Evolutionary conservation across 2,329 filamentous ascomycete genomes (phyloP).

Genomic region (Hymenoscyphus infarciens): DNA sequence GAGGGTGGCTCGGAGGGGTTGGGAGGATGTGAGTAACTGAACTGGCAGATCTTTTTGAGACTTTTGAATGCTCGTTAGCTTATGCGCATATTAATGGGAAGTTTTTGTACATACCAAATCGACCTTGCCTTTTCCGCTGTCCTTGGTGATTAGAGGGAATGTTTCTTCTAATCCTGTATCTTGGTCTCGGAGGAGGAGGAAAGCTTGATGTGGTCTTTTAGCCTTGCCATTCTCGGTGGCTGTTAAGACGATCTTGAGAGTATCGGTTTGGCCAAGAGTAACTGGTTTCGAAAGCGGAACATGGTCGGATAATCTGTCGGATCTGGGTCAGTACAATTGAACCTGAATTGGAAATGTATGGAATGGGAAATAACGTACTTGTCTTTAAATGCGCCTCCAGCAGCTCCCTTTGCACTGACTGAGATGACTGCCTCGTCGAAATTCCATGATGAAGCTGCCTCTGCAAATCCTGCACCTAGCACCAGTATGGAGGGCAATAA

Average conservation of each 20-base stretch:
- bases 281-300: conserved; percentile 55
- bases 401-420: conserved; percentile 57
- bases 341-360: background rate
- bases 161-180: conserved; percentile 78
- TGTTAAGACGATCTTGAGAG: conserved; percentile 78
- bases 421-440: conserved; percentile 71
- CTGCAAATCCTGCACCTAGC: conserved; percentile 38
- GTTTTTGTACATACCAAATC: conserved; percentile 65
- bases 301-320: conserved; percentile 30
- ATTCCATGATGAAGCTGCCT: conserved; percentile 57
- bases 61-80: conserved; percentile 45
- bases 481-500: conserved; percentile 42
- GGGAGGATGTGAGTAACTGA: conserved; percentile 67
- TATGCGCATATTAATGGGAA: background rate
- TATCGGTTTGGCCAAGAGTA: conserved; percentile 63
- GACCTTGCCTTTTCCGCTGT: conserved; percentile 79
- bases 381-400: conserved; percentile 50
- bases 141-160: conserved; percentile 79
- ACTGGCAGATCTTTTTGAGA: conserved; percentile 83
- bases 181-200: conserved; percentile 75
- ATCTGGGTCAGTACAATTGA: conserved; percentile 18
- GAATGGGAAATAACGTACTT: conserved; percentile 48
- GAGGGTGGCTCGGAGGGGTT: conserved; percentile 74
- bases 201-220: conserved; percentile 90
- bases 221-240: conserved; percentile 72